Base-by-base conservation (phyloP, 2,329 filamentous ascomycete genomes). In the Fusarium oxysporum region DNA sequence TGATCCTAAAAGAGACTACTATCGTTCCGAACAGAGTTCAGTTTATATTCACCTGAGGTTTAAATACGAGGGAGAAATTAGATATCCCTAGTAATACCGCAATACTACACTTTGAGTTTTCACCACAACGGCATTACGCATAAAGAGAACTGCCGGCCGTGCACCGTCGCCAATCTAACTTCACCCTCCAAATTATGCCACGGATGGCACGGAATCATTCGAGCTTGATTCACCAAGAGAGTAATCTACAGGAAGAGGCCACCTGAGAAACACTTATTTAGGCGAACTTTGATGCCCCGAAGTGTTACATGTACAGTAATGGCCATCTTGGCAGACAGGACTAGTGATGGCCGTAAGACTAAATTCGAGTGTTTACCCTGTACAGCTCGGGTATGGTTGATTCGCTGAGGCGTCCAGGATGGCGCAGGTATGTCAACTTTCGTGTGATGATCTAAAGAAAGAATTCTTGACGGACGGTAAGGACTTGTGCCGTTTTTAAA, bases 51-150 rank as follows among this genome's bases (percentile, higher is more conserved):
- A 4, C 17, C 32, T 37, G 48, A 53, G 13, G 23, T 28, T 11
- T 53, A 53, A 33, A 37, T 53, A 53, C 48, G 48, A 53, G 17
- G 16, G 23, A 25, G 32, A 53, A 53, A 37, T 37, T 8, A 16
- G 8, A 21, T 9, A 9, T 19, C 9, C 8, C 3, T 19, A 50
- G 30, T 50, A 6, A 37, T 11, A 53, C 17, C 12, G 5, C 5
- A 53, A 37, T 53, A 16, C 48, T 14, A 53, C n/a, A 3, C 8
- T 53, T 8, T 53, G 19, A 25, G 13, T 53, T 53, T 21, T 12
- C 1, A 53, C 6, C 1, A 21, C 7, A 21, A 6, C 13, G 12
- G 32, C 48, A 53, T 37, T 1, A 3, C 9, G 32, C 32, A 28
- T 28, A 4, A 11, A 28, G 7, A 4, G 2, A 53, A 37, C 23